Conservation (phyloP, 2,329 filamentous ascomycete species). For the Amylocarpus encephaloides region DNA sequence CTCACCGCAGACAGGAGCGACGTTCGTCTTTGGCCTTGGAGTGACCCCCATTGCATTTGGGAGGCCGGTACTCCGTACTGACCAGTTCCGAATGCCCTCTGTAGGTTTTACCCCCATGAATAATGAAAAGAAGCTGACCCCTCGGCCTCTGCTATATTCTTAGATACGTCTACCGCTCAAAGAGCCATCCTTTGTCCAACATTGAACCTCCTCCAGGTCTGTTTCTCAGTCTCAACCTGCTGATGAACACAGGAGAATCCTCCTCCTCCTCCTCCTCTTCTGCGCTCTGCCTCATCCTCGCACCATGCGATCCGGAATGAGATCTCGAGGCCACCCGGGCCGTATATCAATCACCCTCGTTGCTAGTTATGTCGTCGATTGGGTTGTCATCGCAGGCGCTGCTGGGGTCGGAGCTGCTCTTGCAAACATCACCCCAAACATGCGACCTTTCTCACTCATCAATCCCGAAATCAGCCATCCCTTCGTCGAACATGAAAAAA, state of each 20-base stretch:
- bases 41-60: too few relatives aligned
- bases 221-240: neutral
- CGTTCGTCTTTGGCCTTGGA: too few relatives aligned
- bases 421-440: conserved; percentile 55
- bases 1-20: too few relatives aligned
- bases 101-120: too few relatives aligned
- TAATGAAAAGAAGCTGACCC: too few relatives aligned
- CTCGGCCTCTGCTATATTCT: too few relatives aligned
- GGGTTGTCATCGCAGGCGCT: conserved; percentile 58
- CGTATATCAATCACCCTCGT: conserved; percentile 37
- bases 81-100: too few relatives aligned
- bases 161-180: too few relatives aligned
- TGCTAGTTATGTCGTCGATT: conserved; percentile 66
- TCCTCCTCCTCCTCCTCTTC: neutral
- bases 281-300: neutral
- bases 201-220: too few relatives aligned
- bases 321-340: conserved; percentile 15
- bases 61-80: too few relatives aligned
- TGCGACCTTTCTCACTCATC: conserved; percentile 63
- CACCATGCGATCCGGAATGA: conserved; percentile 10
- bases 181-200: too few relatives aligned
- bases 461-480: conserved; percentile 77
- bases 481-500: conserved; percentile 61
- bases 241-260: neutral
- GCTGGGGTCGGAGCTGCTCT: conserved; percentile 54